A percentile compares a stretch with the other conserved stretches of the same genome.
phyloP scores from a whole-genome alignment of 2,329 filamentous ascomycete genomes.

The Sporothrix phasma region DNA sequence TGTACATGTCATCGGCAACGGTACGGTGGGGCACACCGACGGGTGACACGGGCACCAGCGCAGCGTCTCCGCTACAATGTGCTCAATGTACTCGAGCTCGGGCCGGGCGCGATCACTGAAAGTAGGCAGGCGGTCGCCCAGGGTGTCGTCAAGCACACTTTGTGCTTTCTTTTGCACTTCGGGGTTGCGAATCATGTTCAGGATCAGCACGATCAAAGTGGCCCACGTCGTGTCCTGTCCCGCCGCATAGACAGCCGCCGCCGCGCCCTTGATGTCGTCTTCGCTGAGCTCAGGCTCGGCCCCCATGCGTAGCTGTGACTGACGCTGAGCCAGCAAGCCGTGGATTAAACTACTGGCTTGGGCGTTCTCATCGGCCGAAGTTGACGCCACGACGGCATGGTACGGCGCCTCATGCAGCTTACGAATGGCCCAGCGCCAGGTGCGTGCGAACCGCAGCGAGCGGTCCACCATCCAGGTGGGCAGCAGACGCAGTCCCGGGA shows the following conservation, averaged over 20 bases:
- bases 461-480: conserved; percentile 15
- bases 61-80: conserved; percentile 35
- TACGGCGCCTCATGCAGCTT: conserved; percentile 23
- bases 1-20: conserved; percentile 33
- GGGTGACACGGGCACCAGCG: conserved; percentile 33
- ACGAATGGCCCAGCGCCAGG: conserved; percentile 13
- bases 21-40: conserved; percentile 33
- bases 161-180: conserved; percentile 34
- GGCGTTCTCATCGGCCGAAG: neutral
- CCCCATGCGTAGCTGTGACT: conserved; percentile 19
- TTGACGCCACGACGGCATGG: conserved; percentile 19
- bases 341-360: conserved; percentile 3
- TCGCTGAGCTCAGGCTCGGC: conserved; percentile 23
- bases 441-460: conserved; percentile 14
- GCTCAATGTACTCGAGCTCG: conserved; percentile 34
- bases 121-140: conserved; percentile 33
- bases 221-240: conserved; percentile 35
- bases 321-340: conserved; percentile 9
- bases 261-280: conserved; percentile 27
- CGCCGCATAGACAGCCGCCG: conserved; percentile 30
- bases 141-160: conserved; percentile 31
- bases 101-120: conserved; percentile 27
- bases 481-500: conserved; percentile 16
- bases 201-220: conserved; percentile 33
- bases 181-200: conserved; percentile 37